Percentiles rank a stretch among this genome's conserved stretches.
These are phyloP conservation scores for Colletotrichum caudatum DNA, from an alignment of 2,329 filamentous ascomycete genomes.

Conservation along the genomic window DNA sequence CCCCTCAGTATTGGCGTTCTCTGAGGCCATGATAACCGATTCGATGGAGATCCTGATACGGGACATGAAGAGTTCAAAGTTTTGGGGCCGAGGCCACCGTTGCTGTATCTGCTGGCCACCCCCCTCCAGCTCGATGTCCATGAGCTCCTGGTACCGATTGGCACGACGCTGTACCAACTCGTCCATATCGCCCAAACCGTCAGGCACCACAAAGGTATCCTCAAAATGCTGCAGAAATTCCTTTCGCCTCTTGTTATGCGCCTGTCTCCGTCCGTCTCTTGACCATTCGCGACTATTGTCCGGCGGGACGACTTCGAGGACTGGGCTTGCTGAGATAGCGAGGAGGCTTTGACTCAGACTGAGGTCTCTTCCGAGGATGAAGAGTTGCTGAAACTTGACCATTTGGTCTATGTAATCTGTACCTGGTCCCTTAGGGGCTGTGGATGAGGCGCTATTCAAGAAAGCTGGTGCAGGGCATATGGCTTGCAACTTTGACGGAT, in stretches of 20 bases:
- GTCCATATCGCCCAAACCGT: slow-evolving; percentile 40
- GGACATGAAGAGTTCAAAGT: slow-evolving; percentile 35
- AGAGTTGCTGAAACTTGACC: slow-evolving; percentile 38
- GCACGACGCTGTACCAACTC: slow-evolving; percentile 36
- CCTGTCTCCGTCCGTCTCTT: slow-evolving; percentile 4
- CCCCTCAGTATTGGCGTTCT: slow-evolving; percentile 16
- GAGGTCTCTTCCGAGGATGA: slow-evolving; percentile 36
- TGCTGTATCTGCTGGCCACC: slow-evolving; percentile 18
- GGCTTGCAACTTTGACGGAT: slow-evolving; percentile 24
- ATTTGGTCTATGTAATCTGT: slow-evolving; percentile 12
- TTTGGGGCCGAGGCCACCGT: slow-evolving; percentile 36
- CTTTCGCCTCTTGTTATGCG: slow-evolving; percentile 33
- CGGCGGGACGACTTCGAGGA: slow-evolving; percentile 30
- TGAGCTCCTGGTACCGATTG: slow-evolving; percentile 24
- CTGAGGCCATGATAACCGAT: slow-evolving; percentile 38
- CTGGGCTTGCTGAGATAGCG: slow-evolving; percentile 16
- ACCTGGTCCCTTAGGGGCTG: slow-evolving; percentile 18
- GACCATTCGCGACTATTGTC: slow-evolving; percentile 34
- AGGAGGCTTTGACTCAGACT: slow-evolving; percentile 32
- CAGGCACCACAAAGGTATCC: slow-evolving; percentile 40
- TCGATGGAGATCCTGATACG: slow-evolving; percentile 40
- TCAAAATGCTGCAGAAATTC: slow-evolving; percentile 36
- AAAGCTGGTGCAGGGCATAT: slow-evolving; percentile 32
- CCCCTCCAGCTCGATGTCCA: not conserved
- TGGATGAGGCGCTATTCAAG: slow-evolving; percentile 8